Evolutionary conservation across 139 green algal species (phyloP).

Genomic region (Chlamydomonas applanata): DNA sequence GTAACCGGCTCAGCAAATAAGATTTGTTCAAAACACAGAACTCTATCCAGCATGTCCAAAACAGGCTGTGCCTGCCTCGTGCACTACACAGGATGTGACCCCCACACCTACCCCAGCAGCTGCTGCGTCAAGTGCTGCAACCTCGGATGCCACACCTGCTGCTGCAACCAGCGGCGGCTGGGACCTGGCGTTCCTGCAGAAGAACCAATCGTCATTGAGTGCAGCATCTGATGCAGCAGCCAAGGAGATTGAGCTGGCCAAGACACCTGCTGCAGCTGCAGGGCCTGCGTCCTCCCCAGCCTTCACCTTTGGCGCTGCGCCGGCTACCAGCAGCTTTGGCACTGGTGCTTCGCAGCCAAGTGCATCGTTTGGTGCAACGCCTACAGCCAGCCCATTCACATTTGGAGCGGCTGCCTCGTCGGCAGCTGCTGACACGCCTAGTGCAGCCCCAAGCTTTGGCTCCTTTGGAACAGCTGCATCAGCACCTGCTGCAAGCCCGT

Average conservation of each 20-base stretch:
- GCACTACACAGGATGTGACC: too few species aligned
- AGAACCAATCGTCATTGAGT: background rate
- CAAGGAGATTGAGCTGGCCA: conserved; percentile 14
- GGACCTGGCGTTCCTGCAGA: conserved; percentile 7
- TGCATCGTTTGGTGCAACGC: too few species aligned
- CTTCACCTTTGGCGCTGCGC: background rate
- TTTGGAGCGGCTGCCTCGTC: too few species aligned
- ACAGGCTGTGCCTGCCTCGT: too few species aligned
- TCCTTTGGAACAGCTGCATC: background rate
- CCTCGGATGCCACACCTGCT: background rate
- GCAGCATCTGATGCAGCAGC: conserved; percentile 5
- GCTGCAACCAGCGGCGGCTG: conserved; percentile 2
- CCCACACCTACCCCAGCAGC: too few species aligned
- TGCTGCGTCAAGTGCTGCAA: background rate
- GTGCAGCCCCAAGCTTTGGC: background rate
- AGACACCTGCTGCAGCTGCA: background rate
- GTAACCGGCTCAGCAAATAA: too few species aligned
- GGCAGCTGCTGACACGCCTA: background rate
- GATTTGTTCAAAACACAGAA: too few species aligned
- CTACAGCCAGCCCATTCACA: too few species aligned
- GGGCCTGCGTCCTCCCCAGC: background rate
- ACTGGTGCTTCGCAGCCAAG: too few species aligned
- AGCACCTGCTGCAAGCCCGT: background rate
- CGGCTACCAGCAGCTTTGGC: too few species aligned
- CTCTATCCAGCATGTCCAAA: too few species aligned